A percentile compares a stretch with the other conserved stretches of the same genome.
These are phyloP conservation scores for Aspergillus latus DNA, from an alignment of 2,329 filamentous ascomycete genomes.

Conservation along the genomic window DNA sequence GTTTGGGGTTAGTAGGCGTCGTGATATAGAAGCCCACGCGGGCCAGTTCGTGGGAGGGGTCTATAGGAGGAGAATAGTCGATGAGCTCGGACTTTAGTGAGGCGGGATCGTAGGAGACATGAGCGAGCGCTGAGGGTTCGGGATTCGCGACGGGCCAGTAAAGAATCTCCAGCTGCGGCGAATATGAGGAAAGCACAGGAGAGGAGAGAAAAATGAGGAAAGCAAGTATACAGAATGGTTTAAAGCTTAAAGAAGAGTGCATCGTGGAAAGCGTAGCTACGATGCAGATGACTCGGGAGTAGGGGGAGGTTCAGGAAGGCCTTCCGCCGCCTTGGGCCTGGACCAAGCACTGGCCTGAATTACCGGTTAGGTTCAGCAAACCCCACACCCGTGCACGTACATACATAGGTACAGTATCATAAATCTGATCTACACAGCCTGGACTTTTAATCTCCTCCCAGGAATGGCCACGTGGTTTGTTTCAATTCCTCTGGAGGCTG, in stretches of 20 bases:
- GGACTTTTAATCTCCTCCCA: no score
- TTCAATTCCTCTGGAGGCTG: no score
- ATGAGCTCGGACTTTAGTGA: constrained; percentile 37
- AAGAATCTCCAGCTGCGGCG: constrained; percentile 33
- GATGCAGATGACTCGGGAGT: background rate
- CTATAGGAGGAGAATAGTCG: constrained; percentile 40
- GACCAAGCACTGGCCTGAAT: no score
- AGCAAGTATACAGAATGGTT: constrained; percentile 15
- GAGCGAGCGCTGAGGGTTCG: constrained; percentile 40
- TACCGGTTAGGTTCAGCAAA: no score
- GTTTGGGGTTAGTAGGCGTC: constrained; percentile 31
- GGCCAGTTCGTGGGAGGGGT: constrained; percentile 49
- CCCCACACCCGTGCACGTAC: no score
- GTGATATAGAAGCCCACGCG: constrained; percentile 53
- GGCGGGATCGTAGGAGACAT: constrained; percentile 42
- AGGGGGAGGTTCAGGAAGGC: background rate
- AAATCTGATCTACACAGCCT: no score
- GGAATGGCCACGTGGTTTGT: no score
- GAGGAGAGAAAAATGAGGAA: constrained; percentile 21
- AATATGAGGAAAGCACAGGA: constrained; percentile 27
- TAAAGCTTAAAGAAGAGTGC: constrained; percentile 9
- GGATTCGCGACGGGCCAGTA: constrained; percentile 38
- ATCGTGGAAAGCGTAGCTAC: constrained; percentile 14
- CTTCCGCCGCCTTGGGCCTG: no score
- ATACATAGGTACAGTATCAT: no score